Evolutionary conservation across 2,329 filamentous ascomycete species (phyloP).

Genomic region (Colletotrichum sp.): DNA sequence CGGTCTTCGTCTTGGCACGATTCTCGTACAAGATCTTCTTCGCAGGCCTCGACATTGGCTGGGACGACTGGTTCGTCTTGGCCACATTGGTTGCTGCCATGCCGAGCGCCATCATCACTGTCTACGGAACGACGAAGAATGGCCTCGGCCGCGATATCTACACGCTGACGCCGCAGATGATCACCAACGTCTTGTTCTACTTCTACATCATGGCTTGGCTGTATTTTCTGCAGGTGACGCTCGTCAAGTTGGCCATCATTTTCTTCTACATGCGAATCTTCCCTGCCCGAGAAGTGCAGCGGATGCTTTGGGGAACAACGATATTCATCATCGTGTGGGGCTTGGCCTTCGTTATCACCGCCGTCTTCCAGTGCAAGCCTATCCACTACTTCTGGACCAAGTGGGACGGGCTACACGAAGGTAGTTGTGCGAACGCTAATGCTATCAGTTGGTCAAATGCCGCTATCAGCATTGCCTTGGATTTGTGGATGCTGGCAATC

Average conservation of each 20-base stretch:
- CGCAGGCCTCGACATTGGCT: constrained; percentile 32
- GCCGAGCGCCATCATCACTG: constrained; percentile 33
- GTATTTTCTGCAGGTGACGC: constrained; percentile 47
- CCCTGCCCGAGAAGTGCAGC: constrained; percentile 35
- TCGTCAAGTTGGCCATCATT: constrained; percentile 53
- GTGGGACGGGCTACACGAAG: constrained; percentile 53
- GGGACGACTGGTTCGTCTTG: constrained; percentile 41
- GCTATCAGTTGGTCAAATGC: constrained; percentile 52
- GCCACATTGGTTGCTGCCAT: constrained; percentile 29
- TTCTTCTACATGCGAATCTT: constrained; percentile 59
- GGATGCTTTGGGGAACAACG: constrained; percentile 42
- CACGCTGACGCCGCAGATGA: constrained; percentile 41
- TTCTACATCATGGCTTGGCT: constrained; percentile 43
- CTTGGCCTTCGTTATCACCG: constrained; percentile 41
- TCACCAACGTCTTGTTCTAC: constrained; percentile 44
- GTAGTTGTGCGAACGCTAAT: constrained; percentile 50
- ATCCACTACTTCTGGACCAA: constrained; percentile 52
- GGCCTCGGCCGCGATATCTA: constrained; percentile 52
- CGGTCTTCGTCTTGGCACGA: constrained; percentile 41
- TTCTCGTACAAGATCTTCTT: constrained; percentile 37
- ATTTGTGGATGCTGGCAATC: constrained; percentile 52
- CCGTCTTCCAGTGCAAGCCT: constrained; percentile 52
- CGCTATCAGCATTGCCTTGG: constrained; percentile 50
- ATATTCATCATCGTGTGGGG: constrained; percentile 39
- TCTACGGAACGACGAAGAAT: constrained; percentile 30